Conservation (phyloP, 306 rosid genomes). For the Acacia crassicarpa region DNA sequence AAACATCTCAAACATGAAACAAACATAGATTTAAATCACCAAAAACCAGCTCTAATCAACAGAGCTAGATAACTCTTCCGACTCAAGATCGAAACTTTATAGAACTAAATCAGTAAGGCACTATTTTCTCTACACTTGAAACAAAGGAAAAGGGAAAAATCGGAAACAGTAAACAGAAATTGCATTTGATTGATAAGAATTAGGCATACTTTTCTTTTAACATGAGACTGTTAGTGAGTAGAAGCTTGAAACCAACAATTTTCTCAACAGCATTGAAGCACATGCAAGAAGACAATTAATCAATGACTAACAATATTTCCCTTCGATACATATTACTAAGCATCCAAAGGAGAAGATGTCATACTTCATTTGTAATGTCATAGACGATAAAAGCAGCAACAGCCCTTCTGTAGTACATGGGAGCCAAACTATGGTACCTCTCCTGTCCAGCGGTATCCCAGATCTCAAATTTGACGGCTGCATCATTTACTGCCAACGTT, state of each 20-base stretch:
- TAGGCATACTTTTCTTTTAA: slow-evolving; percentile 45
- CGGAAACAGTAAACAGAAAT: neutral
- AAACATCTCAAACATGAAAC: neutral
- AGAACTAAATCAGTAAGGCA: neutral
- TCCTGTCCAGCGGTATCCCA: slow-evolving; percentile 70
- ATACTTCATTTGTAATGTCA: slow-evolving; percentile 55
- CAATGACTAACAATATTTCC: neutral
- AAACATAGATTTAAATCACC: neutral
- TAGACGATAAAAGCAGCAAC: slow-evolving; percentile 69
- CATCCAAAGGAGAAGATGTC: slow-evolving; percentile 28
- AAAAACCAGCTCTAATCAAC: neutral
- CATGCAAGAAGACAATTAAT: neutral
- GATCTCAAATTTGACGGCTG: slow-evolving; percentile 60
- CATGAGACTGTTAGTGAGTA: slow-evolving; percentile 63
- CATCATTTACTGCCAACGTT: slow-evolving; percentile 64
- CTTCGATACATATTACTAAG: slow-evolving; percentile 8
- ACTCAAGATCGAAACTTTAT: neutral
- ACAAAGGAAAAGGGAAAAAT: neutral
- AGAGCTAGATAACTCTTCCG: neutral
- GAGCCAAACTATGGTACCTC: slow-evolving; percentile 68
- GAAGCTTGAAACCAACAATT: slow-evolving; percentile 71
- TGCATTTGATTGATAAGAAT: neutral
- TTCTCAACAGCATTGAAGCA: slow-evolving; percentile 55
- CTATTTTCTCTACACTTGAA: neutral
- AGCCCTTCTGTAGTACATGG: slow-evolving; percentile 71